Percentiles rank a stretch among this genome's conserved stretches.
Conservation (phyloP, 441 rosid genomes). For the Pelargonium myrrhifolium region DNA sequence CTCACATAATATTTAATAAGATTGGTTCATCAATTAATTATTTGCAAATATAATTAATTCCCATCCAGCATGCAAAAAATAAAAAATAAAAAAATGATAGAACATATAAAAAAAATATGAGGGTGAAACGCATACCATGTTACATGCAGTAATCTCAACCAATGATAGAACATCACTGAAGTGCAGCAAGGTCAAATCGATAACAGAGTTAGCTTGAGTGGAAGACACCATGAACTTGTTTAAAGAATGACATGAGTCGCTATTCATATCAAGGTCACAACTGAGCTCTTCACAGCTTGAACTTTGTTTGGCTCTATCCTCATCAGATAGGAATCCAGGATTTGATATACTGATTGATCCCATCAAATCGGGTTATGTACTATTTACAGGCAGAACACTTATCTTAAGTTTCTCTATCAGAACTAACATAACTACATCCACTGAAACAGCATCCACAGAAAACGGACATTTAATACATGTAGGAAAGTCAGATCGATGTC, state of each 20-base stretch:
- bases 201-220: conserved; percentile 14
- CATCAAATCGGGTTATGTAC: conserved; percentile 21
- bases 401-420: conserved; percentile 43
- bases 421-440: conserved; percentile 32
- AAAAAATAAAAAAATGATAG: too few species aligned
- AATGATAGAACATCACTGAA: conserved; percentile 44
- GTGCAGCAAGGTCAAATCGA: conserved; percentile 21
- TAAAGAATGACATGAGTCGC: too few species aligned
- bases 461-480: conserved; percentile 56
- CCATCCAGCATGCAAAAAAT: too few species aligned
- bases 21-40: too few species aligned
- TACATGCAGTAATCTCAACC: conserved; percentile 65
- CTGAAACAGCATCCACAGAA: conserved; percentile 39
- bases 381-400: conserved; percentile 26
- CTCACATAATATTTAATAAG: too few species aligned
- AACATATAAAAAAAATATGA: too few species aligned
- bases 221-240: too few species aligned
- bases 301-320: too few species aligned
- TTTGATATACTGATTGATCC: not conserved
- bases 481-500: conserved; percentile 24
- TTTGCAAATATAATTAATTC: too few species aligned
- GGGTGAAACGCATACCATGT: conserved; percentile 19
- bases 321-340: too few species aligned
- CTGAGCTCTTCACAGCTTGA: too few species aligned
- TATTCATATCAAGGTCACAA: too few species aligned